Evolutionary conservation across 192 early-diverging fungal species (phyloP), one percentile per base, ranked within the genome.

Genomic region (Backusella parvicylindrica): DNA sequence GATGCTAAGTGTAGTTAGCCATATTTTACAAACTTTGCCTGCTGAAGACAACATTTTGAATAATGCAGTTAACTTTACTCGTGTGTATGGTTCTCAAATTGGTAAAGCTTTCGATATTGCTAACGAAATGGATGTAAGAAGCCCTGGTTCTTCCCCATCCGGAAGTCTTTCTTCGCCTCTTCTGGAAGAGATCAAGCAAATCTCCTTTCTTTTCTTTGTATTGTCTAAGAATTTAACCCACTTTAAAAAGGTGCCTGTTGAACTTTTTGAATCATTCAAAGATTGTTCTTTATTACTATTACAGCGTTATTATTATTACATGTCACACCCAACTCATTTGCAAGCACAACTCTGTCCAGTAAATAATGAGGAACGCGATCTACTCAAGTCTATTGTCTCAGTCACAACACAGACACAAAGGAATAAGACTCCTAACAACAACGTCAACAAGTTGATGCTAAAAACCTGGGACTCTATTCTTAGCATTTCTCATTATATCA

Each of bases 171-270:
- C 84, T 3, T 84, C 80, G 26, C 80, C 81, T 53, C 73, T 84
- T 13, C 23, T 89, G 56, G 83, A 85, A 53, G 88, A 89, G 60
- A 81, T 89, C 53, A 80, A 87, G 66, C 41, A 82, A 16, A 86
- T 83, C 11, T 85, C 83, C 11, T 85, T 83, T 76, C 65, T 89
- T 41, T 81, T 89, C 37, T 86, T 84, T 68, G 73, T 82, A 33
- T 65, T 89, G 12, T 75, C 88, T 0, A 77, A 83, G 65, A 60
- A 60, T 3, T 1, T 60, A 9, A 60, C 3, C 9, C 21, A 60
- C 8, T 60, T 60, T 28, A 60, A 60, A 28, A 60, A 28, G 23
- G 41, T 70, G 31, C 69, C 63, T 23, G n/a, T n/a, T 1, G 56
- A 72, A 12, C n/a, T 78, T 1, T 73, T 78, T 63, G 9, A 66